Base-by-base conservation (phyloP, 805 yeast genomes). In the Saccharomycopsis olivae region DNA sequence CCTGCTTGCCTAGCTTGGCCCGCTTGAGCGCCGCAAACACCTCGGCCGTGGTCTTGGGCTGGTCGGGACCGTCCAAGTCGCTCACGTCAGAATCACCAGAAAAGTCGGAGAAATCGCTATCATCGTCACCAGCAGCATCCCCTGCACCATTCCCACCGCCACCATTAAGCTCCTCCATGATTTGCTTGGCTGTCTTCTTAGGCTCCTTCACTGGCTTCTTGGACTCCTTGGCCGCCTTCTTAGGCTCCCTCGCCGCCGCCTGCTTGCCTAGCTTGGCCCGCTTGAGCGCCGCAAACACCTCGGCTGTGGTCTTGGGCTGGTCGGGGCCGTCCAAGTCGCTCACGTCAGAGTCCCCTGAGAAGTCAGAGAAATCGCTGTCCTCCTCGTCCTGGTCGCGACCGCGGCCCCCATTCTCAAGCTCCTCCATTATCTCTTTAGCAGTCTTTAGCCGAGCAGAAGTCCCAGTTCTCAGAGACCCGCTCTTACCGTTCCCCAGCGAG, bases 21-120 rank as follows among this genome's bases (percentile, higher is more conserved):
- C 62, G 63, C 53, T 57, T 65, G 39, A 69, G 50, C 3, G 68
- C 63, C 2, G 60, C 66, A 65, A 64, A 64, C 1, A 70, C 69
- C 35, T 65, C 69, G 34, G 58, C 68, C 1, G 56, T 65, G 10
- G 62, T 57, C 47, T 58, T 58, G 9, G 57, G 58, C 35, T 52
- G 56, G 21, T 53, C 51, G 8, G 36, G 36, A 9, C 46, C 48
- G 32, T 45, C 46, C 9, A 45, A 23, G 15, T 45, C 48, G 32
- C 40, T 41, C 20, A 45, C 11, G 11, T 51, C 51, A 19, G 43
- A 40, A 30, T 55, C 57, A 17, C 58, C 50, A 29, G 45, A 44
- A 27, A 44, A 44, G 27, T 61, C 60, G 55, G 59, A 57, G 16
- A 51, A 59, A 20, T 34, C 36, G 6, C 21, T 29, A 34, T 19